Evolutionary conservation across 139 green algal genomes (phyloP).

Genomic region (Mychonastes homosphaera): DNA sequence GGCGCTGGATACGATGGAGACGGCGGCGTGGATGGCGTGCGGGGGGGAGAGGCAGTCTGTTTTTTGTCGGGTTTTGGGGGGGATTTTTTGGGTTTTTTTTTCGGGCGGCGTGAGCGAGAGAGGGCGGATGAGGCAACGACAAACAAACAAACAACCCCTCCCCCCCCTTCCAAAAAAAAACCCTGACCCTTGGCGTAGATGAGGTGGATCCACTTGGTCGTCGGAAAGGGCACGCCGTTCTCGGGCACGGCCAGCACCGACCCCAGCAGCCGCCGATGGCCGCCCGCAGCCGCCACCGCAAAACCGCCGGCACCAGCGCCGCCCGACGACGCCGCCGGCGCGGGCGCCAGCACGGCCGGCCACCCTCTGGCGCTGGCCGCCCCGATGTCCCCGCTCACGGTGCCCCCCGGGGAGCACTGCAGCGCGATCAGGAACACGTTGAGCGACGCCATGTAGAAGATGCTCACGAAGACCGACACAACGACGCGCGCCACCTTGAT

Average conservation of each 20-base stretch:
- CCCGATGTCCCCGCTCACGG: no score
- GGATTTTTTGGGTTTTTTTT: no score
- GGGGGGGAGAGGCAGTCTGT: slow-evolving; percentile 28
- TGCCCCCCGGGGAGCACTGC: slow-evolving; percentile 9
- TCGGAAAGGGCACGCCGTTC: no score
- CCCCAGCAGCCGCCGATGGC: no score
- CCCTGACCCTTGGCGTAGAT: slow-evolving; percentile 19
- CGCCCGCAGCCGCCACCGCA: no score
- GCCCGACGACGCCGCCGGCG: no score
- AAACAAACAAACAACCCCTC: background rate
- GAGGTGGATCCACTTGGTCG: slow-evolving; percentile 26
- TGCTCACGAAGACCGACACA: slow-evolving; percentile 35
- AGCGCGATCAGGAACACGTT: slow-evolving; percentile 35
- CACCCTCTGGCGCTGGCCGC: background rate
- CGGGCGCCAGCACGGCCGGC: no score
- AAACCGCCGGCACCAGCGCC: no score
- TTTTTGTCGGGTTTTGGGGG: no score
- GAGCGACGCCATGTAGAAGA: slow-evolving; percentile 36
- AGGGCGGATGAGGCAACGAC: no score
- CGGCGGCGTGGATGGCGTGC: slow-evolving; percentile 23
- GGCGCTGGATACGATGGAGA: slow-evolving; percentile 18
- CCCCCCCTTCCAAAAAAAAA: background rate
- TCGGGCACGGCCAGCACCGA: no score
- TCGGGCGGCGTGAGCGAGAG: no score
- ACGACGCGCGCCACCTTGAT: slow-evolving; percentile 44